phyloP scores from a whole-genome alignment of 441 rosid genomes.

The Isatis lusitanica region DNA sequence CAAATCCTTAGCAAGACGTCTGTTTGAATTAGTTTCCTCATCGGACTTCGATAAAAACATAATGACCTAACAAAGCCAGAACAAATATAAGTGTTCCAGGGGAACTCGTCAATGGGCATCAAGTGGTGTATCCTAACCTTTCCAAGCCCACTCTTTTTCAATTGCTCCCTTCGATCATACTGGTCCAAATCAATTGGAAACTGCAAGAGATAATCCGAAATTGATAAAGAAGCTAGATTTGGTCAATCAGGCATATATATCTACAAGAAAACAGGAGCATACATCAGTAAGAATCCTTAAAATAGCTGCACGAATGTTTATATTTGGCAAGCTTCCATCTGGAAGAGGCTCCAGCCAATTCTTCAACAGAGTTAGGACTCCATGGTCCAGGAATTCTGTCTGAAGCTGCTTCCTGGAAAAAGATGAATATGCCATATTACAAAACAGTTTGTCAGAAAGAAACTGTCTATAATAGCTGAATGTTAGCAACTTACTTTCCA shows the following conservation, averaged over 20 bases:
- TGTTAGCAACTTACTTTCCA: slow-evolving; percentile 68
- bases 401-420: slow-evolving; percentile 94
- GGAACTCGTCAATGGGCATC: background rate
- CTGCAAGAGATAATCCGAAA: slow-evolving; percentile 46
- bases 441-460: background rate
- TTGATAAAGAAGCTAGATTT: slow-evolving; percentile 4
- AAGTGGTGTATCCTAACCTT: slow-evolving; percentile 55
- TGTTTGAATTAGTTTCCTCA: slow-evolving; percentile 91
- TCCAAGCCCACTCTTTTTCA: slow-evolving; percentile 97
- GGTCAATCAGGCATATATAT: background rate
- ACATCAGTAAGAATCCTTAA: slow-evolving; percentile 81
- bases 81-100: slow-evolving; percentile 11
- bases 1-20: slow-evolving; percentile 93
- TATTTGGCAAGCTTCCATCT: slow-evolving; percentile 94
- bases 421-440: slow-evolving; percentile 1
- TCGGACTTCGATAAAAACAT: slow-evolving; percentile 96
- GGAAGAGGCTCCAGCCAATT: slow-evolving; percentile 99
- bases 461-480: background rate
- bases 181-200: slow-evolving; percentile 93
- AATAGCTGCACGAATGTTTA: slow-evolving; percentile 90
- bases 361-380: slow-evolving; percentile 81
- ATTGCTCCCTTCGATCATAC: slow-evolving; percentile 87
- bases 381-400: slow-evolving; percentile 94
- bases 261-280: slow-evolving; percentile 17
- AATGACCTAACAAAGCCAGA: slow-evolving; percentile 61